phyloP scores from a whole-genome alignment of 106 monocot species.

The Gastrodia elata region DNA sequence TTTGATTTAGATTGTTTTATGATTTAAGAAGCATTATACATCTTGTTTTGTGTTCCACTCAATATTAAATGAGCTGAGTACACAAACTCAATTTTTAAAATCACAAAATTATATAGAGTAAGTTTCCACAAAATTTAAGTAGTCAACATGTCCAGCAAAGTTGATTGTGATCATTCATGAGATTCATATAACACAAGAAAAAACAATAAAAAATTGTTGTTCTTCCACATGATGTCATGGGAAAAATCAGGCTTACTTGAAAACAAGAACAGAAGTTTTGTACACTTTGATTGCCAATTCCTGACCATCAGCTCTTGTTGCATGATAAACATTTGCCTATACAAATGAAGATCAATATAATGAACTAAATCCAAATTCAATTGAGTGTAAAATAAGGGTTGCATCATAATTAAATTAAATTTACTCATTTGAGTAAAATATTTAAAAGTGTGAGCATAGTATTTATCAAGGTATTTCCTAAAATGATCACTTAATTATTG shows the following conservation, averaged over 20 bases:
- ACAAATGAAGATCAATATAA: not conserved
- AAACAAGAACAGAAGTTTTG: conserved; percentile 99
- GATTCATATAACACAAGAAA: not conserved
- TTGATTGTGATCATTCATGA: not conserved
- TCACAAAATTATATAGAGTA: no score
- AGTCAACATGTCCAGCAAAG: not conserved
- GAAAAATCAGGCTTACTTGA: conserved; percentile 56
- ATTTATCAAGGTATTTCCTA: no score
- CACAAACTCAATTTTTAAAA: no score
- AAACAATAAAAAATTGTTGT: not conserved
- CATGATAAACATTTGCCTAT: conserved; percentile 99
- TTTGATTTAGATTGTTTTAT: no score
- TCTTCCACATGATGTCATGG: no score
- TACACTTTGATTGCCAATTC: conserved; percentile 96
- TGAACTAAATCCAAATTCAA: conserved; percentile 10
- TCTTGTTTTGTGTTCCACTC: no score
- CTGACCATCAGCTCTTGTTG: conserved; percentile 76
- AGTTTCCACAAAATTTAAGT: not conserved
- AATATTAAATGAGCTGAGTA: no score
- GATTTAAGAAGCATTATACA: no score
- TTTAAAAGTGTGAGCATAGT: not conserved
- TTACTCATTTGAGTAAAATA: not conserved
- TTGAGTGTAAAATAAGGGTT: not conserved
- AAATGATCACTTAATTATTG: no score
- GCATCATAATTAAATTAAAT: not conserved